Evolutionary conservation across 768 basidiomycete genomes (phyloP), one percentile per base, ranked within the genome.

Genomic region (Lactifluus subvellereus): DNA sequence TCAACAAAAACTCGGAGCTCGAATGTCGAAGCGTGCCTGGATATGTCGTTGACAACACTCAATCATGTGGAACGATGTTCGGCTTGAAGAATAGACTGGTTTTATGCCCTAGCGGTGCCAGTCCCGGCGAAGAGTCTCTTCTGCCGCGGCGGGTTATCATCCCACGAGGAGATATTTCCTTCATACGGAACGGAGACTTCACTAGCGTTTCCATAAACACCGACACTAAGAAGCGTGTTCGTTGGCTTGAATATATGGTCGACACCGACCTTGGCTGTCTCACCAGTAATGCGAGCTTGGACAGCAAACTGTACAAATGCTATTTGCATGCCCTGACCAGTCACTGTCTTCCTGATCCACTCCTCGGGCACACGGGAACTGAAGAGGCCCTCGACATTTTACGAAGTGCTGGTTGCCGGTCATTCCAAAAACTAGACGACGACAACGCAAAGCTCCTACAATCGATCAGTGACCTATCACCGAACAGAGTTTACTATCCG

Each of bases 51-150:
- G 27, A 27, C 27, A 27, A 27, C 2, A 27, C 27, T 2, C 27
- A 63, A 14, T 78, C 73, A 1, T 69, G 71, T 1, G 79, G 79
- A 1, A 77, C 79, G 1, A 69, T 84, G 67, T 74, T 80, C 43
- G 82, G 82, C 16, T 66, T 83, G 38, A 43, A 52, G 40, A 76
- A 71, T 38, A 27, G 27, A 27, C 27, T 27, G 27, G 27, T 27
- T 2, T 27, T 27, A 27, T 27, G 27, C 27, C 27, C 57, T 14
- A 33, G 37, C 20, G 2, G 6, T 30, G n/a, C 30, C 6, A 40
- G 43, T 35, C 37, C 51, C 2, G n/a, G n/a, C n/a, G 43, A 38
- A 33, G n/a, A 3, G 11, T 50, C 22, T 6, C 22, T 22, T 0
- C 2, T 27, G 2, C 27, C 27, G 27, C 27, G 27, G 27, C 27